A percentile compares a stretch with the other conserved stretches of the same genome.
phyloP scores from a whole-genome alignment of 345 rosid genomes.

The Melaleuca alternifolia region DNA sequence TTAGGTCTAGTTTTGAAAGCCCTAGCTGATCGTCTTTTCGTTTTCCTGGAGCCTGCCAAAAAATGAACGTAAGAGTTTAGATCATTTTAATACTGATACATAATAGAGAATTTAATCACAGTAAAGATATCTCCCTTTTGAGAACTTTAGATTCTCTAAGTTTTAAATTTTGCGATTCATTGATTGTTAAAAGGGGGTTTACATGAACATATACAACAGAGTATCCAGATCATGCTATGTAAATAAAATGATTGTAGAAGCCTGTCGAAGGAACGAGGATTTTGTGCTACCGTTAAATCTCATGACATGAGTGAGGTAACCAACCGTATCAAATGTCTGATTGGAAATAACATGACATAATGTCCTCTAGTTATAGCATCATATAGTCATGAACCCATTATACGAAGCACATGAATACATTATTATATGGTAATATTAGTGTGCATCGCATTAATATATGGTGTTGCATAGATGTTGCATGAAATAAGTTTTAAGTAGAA shows the following conservation, averaged over 20 bases:
- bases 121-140: not conserved
- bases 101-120: not conserved
- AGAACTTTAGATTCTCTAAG: not conserved
- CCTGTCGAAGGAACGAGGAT: not conserved
- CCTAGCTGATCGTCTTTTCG: conserved; percentile 19
- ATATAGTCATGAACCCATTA: not conserved
- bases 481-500: conserved; percentile 9
- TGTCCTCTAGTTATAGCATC: not conserved
- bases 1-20: conserved; percentile 37
- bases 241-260: not conserved
- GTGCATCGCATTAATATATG: not conserved
- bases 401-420: not conserved
- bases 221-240: not conserved
- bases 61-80: not conserved
- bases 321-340: not conserved
- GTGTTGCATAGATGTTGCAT: not conserved
- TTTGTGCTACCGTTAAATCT: not conserved
- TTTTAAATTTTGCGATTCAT: not conserved
- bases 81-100: not conserved
- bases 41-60: conserved; percentile 6
- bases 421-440: not conserved
- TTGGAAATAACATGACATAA: not conserved
- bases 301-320: not conserved
- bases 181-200: not conserved
- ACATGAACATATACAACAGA: too few relatives aligned